Percentiles rank a stretch among this genome's conserved stretches.
Conservation (phyloP, 345 rosid genomes). For the Eucalyptus dawsonii region DNA sequence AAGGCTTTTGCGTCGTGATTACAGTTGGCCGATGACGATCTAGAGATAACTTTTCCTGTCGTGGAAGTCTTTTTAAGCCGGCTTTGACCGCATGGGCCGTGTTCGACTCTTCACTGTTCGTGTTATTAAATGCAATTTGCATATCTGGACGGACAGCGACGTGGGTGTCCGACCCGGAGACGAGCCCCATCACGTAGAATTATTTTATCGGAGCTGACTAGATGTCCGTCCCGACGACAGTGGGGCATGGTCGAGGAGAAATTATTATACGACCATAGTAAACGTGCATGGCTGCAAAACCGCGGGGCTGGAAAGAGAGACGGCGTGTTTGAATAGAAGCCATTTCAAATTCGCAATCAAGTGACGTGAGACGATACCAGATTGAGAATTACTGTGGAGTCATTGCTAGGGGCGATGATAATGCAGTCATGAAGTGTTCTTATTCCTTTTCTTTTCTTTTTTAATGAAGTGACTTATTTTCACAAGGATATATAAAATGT, state of each 20-base stretch:
- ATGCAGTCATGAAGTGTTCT: too few species aligned
- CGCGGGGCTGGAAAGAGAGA: not conserved
- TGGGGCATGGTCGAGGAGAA: too few species aligned
- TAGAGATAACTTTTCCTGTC: accelerated
- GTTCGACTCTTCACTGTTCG: not conserved
- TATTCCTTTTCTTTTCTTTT: too few species aligned
- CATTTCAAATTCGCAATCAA: not conserved
- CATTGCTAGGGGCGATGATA: not conserved
- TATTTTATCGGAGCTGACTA: not conserved
- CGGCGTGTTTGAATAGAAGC: not conserved
- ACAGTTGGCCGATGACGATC: not conserved
- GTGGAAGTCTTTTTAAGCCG: not conserved
- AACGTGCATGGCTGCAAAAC: not conserved
- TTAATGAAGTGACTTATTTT: too few species aligned
- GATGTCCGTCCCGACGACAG: not conserved
- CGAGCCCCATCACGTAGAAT: not conserved
- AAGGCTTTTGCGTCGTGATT: not conserved
- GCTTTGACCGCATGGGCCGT: not conserved
- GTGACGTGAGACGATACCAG: not conserved
- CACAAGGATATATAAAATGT: too few species aligned
- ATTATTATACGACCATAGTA: not conserved
- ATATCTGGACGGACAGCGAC: not conserved
- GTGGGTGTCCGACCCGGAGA: not conserved
- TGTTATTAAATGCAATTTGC: not conserved
- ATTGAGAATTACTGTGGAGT: not conserved